These are phyloP conservation scores for Apiotrichum porosum DNA, from an alignment of 1,284 basidiomycete genomes.

Conservation along the genomic window DNA sequence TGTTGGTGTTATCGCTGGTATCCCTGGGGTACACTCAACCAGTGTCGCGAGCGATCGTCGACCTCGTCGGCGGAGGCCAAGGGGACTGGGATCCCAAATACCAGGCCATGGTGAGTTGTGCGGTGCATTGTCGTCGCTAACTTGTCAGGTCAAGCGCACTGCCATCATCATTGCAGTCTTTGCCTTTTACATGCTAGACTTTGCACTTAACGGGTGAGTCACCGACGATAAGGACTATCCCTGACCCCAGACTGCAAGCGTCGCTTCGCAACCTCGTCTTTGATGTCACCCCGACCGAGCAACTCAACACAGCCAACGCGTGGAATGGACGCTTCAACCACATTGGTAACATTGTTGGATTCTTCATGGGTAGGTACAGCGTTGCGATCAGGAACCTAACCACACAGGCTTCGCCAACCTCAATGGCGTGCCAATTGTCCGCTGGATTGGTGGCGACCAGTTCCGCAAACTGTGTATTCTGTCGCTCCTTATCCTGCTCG, in stretches of 20 bases:
- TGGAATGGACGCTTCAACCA: constrained; percentile 96
- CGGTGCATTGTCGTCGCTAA: background rate
- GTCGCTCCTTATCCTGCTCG: constrained; percentile 69
- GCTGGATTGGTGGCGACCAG: constrained; percentile 82
- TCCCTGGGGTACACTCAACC: constrained; percentile 77
- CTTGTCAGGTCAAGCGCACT: constrained; percentile 58
- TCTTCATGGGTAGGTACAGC: constrained; percentile 58
- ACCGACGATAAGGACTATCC: background rate
- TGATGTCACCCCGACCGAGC: constrained; percentile 78
- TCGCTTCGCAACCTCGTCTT: constrained; percentile 85
- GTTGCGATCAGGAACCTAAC: background rate
- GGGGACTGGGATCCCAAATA: constrained; percentile 87
- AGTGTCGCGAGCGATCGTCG: constrained; percentile 69
- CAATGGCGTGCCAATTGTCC: constrained; percentile 64
- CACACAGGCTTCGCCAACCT: constrained; percentile 70
- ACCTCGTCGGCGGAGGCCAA: constrained; percentile 67
- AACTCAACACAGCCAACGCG: constrained; percentile 89
- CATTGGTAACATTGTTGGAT: constrained; percentile 89
- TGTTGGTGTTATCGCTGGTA: constrained; percentile 54
- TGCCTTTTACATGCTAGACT: constrained; percentile 90
- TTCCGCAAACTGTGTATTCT: constrained; percentile 94
- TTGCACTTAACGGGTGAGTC: constrained; percentile 70
- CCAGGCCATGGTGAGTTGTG: constrained; percentile 55
- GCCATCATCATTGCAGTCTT: constrained; percentile 82
- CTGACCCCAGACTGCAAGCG: constrained; percentile 67